Conservation (phyloP, 192 early-diverging fungal genomes). For the Mortierella hygrophila region DNA sequence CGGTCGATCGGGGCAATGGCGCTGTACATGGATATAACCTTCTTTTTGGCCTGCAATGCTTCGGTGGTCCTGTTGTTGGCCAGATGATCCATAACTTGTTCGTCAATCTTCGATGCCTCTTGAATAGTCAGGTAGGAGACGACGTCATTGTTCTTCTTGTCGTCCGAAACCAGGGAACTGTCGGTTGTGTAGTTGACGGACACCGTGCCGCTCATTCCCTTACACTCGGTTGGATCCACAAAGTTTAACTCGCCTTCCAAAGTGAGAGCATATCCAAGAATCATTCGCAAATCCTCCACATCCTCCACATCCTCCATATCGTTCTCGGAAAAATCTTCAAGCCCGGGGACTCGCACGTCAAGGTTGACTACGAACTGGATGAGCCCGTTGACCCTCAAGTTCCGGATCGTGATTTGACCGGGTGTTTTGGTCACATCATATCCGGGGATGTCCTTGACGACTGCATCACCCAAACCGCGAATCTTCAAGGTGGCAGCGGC, state of each 20-base stretch:
- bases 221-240: slow-evolving; percentile 26
- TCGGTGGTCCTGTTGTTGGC: slow-evolving; percentile 42
- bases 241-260: slow-evolving; percentile 29
- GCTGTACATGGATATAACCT: slow-evolving; percentile 29
- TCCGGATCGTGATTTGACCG: slow-evolving; percentile 30
- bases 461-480: slow-evolving; percentile 42
- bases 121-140: slow-evolving; percentile 30
- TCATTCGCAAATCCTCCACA: slow-evolving; percentile 18
- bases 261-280: slow-evolving; percentile 36
- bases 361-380: slow-evolving; percentile 46
- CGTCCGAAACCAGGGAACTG: slow-evolving; percentile 22
- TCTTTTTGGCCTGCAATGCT: slow-evolving; percentile 33
- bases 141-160: slow-evolving; percentile 37
- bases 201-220: slow-evolving; percentile 29
- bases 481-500: slow-evolving; percentile 30
- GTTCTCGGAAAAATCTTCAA: slow-evolving; percentile 32
- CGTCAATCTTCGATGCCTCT: slow-evolving; percentile 39
- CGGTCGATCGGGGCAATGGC: slow-evolving; percentile 19
- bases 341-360: slow-evolving; percentile 40
- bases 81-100: slow-evolving; percentile 32
- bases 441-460: slow-evolving; percentile 46
- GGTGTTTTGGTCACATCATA: slow-evolving; percentile 34
- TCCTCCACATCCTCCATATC: slow-evolving; percentile 35
- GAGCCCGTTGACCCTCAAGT: slow-evolving; percentile 43
- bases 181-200: slow-evolving; percentile 37